Conservation (phyloP, 2,329 filamentous ascomycete species). For the Calonectria naviculata region DNA sequence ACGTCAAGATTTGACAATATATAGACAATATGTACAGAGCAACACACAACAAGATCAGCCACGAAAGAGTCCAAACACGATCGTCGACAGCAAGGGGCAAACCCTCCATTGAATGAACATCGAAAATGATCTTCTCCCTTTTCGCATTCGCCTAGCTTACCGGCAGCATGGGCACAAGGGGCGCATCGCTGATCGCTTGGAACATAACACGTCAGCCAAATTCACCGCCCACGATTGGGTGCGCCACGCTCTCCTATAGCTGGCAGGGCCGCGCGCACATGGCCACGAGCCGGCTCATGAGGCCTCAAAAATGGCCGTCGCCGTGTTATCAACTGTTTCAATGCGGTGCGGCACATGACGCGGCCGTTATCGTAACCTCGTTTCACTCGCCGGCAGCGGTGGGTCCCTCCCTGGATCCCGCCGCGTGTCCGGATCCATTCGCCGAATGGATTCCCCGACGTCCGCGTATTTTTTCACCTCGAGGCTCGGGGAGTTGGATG, state of each 20-base stretch:
- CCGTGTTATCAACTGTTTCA: background rate
- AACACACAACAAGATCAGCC: no score
- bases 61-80: no score
- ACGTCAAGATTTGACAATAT: no score
- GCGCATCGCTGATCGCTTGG: background rate
- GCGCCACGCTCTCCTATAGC: background rate
- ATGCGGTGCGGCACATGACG: background rate
- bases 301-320: background rate
- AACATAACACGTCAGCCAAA: background rate
- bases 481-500: background rate
- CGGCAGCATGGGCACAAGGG: background rate
- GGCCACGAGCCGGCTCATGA: background rate
- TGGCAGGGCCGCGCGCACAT: background rate
- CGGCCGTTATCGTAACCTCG: conserved; percentile 10
- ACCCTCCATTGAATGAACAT: background rate
- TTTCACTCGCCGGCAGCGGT: background rate
- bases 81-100: background rate
- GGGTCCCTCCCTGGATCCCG: background rate
- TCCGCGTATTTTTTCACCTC: background rate
- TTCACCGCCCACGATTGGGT: background rate
- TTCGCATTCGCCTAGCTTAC: background rate
- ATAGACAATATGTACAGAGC: no score
- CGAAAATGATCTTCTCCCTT: background rate
- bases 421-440: conserved; percentile 1
- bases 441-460: background rate